phyloP scores from a whole-genome alignment of 148 eudicot species.

The Rhododendron henanense region DNA sequence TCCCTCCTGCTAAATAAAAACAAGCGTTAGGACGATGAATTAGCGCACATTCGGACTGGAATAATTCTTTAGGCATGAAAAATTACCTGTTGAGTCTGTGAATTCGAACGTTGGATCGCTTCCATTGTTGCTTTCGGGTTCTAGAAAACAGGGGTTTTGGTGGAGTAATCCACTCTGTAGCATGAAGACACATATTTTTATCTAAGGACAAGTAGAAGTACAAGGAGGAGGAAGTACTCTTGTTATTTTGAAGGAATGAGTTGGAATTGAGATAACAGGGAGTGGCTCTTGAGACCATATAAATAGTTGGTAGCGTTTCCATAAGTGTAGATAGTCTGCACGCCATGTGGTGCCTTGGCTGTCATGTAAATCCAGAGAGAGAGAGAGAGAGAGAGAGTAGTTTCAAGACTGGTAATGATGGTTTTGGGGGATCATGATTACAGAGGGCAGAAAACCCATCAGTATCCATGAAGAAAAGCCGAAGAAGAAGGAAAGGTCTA shows the following conservation, averaged over 20 bases:
- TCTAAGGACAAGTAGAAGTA: not conserved
- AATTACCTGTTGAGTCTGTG: conserved; percentile 37
- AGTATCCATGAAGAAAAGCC: conserved; percentile 25
- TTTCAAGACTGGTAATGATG: conserved; percentile 58
- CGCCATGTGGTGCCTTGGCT: conserved; percentile 22
- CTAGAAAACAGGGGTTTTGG: conserved; percentile 13
- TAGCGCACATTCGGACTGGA: not conserved
- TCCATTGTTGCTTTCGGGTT: conserved; percentile 13
- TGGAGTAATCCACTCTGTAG: conserved; percentile 26
- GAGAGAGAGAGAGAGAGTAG: conserved; percentile 28
- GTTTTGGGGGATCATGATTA: conserved; percentile 47
- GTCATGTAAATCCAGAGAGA: conserved; percentile 13
- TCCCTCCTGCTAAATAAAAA: conserved; percentile 20
- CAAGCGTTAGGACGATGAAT: not conserved
- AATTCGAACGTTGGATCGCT: conserved; percentile 36
- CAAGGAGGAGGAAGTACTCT: not conserved
- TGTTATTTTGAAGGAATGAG: not conserved
- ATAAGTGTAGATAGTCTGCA: not conserved
- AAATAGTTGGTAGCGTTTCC: not conserved
- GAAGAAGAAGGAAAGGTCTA: conserved; percentile 9
- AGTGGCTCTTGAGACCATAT: not conserved
- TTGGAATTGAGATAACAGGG: conserved; percentile 6
- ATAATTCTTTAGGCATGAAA: not conserved
- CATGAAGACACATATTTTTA: conserved; percentile 31
- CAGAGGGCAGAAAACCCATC: conserved; percentile 39